Conservation (phyloP, 2,329 filamentous ascomycete genomes). For the Ilyonectria destructans region DNA sequence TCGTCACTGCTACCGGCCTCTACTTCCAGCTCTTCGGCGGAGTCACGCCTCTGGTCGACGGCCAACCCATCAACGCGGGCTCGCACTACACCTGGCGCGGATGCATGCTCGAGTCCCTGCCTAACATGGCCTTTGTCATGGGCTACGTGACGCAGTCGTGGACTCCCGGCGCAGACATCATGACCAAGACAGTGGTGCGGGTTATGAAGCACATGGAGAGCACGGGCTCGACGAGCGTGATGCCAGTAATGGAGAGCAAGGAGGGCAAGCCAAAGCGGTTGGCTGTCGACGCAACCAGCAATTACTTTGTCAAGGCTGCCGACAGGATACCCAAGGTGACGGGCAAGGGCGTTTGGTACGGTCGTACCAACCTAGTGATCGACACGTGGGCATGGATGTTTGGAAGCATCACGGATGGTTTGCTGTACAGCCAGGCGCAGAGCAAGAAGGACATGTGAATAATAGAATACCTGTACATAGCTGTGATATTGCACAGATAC, state of each 20-base stretch:
- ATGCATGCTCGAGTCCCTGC: constrained; percentile 77
- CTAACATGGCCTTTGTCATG: constrained; percentile 74
- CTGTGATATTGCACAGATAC: background rate
- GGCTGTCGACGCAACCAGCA: constrained; percentile 51
- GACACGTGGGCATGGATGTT: constrained; percentile 53
- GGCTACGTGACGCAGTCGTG: constrained; percentile 79
- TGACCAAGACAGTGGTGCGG: constrained; percentile 63
- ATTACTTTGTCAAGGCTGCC: constrained; percentile 55
- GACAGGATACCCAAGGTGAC: constrained; percentile 58
- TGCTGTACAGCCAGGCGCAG: constrained; percentile 50
- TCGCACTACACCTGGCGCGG: constrained; percentile 75
- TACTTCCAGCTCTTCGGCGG: constrained; percentile 72
- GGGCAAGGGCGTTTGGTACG: constrained; percentile 56
- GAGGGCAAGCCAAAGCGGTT: constrained; percentile 46
- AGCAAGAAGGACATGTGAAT: constrained; percentile 43
- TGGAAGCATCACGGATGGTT: constrained; percentile 51
- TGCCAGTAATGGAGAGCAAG: constrained; percentile 59
- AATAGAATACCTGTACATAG: background rate
- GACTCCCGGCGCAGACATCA: constrained; percentile 76
- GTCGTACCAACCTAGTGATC: constrained; percentile 49
- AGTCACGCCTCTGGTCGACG: constrained; percentile 69
- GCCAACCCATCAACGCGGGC: constrained; percentile 62
- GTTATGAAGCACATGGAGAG: constrained; percentile 69
- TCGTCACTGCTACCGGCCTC: constrained; percentile 79
- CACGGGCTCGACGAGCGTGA: constrained; percentile 61